Conservation (phyloP, 1,139 yeast genomes). For the Candida sp. region DNA sequence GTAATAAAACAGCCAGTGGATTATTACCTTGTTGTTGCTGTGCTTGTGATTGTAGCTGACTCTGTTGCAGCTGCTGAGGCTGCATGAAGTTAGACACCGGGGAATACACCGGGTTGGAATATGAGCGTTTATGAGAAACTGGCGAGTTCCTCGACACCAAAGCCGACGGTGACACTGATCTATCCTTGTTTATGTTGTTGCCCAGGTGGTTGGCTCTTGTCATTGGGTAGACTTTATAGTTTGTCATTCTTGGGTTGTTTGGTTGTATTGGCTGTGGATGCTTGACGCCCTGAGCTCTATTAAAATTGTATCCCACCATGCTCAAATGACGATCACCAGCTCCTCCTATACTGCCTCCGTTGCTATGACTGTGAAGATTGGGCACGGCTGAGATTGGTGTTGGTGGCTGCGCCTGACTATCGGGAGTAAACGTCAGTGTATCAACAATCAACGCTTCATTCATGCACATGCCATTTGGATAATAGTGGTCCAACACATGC, state of each 20-base stretch:
- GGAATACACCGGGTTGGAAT: conserved; percentile 38
- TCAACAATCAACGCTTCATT: conserved; percentile 69
- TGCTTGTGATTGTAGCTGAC: conserved; percentile 9
- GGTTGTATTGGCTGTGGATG: conserved; percentile 14
- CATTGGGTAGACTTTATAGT: conserved; percentile 10
- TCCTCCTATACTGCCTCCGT: background rate
- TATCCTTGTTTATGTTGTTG: conserved; percentile 23
- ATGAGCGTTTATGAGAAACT: conserved; percentile 34
- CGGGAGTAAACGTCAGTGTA: conserved; percentile 14
- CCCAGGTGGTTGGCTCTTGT: conserved; percentile 13
- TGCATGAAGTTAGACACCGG: conserved; percentile 19
- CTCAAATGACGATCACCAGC: conserved; percentile 1
- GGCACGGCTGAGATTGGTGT: background rate
- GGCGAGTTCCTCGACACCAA: conserved; percentile 10
- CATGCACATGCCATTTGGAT: conserved; percentile 72
- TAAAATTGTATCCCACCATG: background rate
- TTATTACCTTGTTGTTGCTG: conserved; percentile 11
- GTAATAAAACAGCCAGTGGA: conserved; percentile 40
- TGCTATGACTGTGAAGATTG: background rate
- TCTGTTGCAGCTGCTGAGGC: conserved; percentile 15
- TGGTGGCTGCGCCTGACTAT: conserved; percentile 5
- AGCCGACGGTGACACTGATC: conserved; percentile 34
- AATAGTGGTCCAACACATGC: conserved; percentile 60
- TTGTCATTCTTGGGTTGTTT: conserved; percentile 7
- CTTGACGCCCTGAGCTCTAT: conserved; percentile 5